phyloP scores from a whole-genome alignment of 495 filamentous ascomycete genomes.

The Xylaria curta region DNA sequence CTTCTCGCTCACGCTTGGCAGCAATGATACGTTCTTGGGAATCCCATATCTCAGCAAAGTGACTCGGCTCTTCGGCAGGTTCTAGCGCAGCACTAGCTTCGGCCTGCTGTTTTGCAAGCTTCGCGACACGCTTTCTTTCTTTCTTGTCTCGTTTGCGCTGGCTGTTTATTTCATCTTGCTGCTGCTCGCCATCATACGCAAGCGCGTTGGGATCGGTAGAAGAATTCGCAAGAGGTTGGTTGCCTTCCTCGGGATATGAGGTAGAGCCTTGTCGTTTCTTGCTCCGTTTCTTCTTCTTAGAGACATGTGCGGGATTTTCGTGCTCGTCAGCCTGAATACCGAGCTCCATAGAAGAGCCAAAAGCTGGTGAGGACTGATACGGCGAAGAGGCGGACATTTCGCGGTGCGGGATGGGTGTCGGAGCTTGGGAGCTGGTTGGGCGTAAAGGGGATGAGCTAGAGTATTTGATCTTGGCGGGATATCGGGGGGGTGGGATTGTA shows the following conservation, averaged over 20 bases:
- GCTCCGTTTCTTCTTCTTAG: constrained; percentile 34
- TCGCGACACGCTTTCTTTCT: constrained; percentile 16
- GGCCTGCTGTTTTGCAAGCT: constrained; percentile 37
- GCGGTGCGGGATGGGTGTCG: background rate
- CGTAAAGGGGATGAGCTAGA: constrained; percentile 21
- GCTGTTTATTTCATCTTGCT: background rate
- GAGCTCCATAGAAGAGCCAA: background rate
- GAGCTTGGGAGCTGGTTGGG: background rate
- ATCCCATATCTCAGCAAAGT: constrained; percentile 7
- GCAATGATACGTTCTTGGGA: constrained; percentile 13
- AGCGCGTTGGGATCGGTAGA: background rate
- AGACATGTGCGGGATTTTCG: background rate
- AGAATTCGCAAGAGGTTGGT: background rate
- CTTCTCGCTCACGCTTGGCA: constrained; percentile 14
- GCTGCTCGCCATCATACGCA: constrained; percentile 1
- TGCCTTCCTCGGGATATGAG: constrained; percentile 21
- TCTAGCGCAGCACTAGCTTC: constrained; percentile 23
- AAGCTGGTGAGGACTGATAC: background rate
- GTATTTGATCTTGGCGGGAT: background rate
- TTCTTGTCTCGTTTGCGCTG: constrained; percentile 14
- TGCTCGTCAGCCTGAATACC: background rate
- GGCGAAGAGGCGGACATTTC: constrained; percentile 15
- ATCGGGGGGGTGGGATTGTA: background rate
- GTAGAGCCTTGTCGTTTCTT: constrained; percentile 35
- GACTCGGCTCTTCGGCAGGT: background rate